Conservation (phyloP, 2,329 filamentous ascomycete species). For the Hyphodiscus sp. region DNA sequence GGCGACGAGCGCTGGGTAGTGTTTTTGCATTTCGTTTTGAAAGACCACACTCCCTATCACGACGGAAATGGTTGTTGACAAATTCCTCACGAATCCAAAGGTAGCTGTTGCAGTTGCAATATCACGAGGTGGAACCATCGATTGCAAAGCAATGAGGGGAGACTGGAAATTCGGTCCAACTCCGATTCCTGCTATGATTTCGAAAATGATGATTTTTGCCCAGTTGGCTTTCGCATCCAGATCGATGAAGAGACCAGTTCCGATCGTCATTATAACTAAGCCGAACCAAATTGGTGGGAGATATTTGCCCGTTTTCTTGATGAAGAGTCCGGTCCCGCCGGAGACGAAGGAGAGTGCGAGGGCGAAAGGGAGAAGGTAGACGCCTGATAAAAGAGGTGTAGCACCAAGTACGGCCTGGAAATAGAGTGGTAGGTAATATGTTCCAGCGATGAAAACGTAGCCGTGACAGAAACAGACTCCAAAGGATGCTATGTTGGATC, state of each 20-base stretch:
- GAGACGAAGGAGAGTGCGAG: conserved; percentile 60
- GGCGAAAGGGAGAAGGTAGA: conserved; percentile 68
- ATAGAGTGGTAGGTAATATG: conserved; percentile 49
- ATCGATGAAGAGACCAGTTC: conserved; percentile 57
- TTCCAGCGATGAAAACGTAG: conserved; percentile 33
- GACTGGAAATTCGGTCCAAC: conserved; percentile 64
- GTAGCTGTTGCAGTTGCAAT: conserved; percentile 64
- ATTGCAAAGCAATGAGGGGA: conserved; percentile 62
- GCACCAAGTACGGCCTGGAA: conserved; percentile 52
- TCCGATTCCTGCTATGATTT: conserved; percentile 57
- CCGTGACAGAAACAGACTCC: conserved; percentile 67
- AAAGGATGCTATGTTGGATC: conserved; percentile 61
- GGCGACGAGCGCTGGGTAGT: conserved; percentile 11
- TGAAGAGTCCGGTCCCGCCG: conserved; percentile 47
- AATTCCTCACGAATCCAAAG: conserved; percentile 52
- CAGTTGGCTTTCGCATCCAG: conserved; percentile 50
- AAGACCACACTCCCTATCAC: conserved; percentile 45
- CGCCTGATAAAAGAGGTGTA: conserved; percentile 62
- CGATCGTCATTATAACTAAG: conserved; percentile 53
- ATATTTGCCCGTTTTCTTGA: conserved; percentile 61
- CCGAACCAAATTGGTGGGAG: conserved; percentile 53
- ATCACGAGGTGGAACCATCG: conserved; percentile 52
- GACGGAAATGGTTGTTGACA: conserved; percentile 40
- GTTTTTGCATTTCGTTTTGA: conserved; percentile 38
- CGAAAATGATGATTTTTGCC: conserved; percentile 52